phyloP scores from a whole-genome alignment of 2,329 filamentous ascomycete genomes.

The Chalaropsis ovoidea region DNA sequence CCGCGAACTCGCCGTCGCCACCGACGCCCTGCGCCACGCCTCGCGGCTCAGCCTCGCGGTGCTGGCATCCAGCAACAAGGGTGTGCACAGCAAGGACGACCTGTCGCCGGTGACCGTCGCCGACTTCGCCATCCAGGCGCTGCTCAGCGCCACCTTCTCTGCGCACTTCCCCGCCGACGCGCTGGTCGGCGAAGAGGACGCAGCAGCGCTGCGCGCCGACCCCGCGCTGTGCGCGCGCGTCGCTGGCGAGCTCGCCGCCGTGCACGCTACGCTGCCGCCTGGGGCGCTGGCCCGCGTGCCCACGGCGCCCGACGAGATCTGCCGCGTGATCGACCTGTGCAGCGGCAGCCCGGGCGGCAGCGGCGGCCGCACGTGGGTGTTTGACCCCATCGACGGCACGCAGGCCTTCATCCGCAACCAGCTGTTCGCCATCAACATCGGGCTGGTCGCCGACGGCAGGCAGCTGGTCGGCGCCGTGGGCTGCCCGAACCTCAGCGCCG shows the following conservation, averaged over 20 bases:
- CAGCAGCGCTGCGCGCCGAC: constrained; percentile 39
- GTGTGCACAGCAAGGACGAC: constrained; percentile 44
- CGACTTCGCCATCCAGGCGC: constrained; percentile 50
- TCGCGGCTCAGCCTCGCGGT: constrained; percentile 43
- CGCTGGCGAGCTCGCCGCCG: constrained; percentile 36
- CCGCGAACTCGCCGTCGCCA: constrained; percentile 37
- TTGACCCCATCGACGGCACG: constrained; percentile 53
- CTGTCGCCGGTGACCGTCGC: constrained; percentile 49
- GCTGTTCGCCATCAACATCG: constrained; percentile 50
- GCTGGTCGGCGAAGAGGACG: constrained; percentile 49
- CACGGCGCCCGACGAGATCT: constrained; percentile 38
- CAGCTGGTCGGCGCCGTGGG: constrained; percentile 44
- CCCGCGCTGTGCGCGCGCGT: constrained; percentile 38
- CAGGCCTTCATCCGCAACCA: constrained; percentile 46
- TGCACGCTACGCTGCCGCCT: constrained; percentile 27
- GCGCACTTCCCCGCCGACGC: constrained; percentile 41
- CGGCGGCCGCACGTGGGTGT: constrained; percentile 44
- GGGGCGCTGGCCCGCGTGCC: constrained; percentile 31
- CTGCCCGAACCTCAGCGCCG: constrained; percentile 38
- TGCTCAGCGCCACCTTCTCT: constrained; percentile 43
- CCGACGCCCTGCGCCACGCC: constrained; percentile 38
- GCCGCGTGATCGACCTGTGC: constrained; percentile 45
- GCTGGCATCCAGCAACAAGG: constrained; percentile 40
- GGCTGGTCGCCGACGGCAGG: constrained; percentile 41
- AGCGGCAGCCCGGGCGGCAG: constrained; percentile 34